phyloP scores from a whole-genome alignment of 495 filamentous ascomycete genomes.

The Letharia columbiana region DNA sequence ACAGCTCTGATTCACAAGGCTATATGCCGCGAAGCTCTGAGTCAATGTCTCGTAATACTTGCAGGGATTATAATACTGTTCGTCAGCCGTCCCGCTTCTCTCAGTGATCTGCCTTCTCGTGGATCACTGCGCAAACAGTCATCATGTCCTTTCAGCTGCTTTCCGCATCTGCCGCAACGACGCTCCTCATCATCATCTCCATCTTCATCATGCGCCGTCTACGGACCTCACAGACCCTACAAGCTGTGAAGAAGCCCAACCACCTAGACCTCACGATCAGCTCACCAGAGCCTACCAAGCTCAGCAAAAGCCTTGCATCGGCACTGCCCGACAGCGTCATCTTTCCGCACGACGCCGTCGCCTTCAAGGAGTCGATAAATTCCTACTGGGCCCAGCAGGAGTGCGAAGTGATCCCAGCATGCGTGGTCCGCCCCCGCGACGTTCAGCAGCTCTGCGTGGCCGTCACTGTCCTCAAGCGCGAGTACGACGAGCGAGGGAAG shows the following conservation, averaged over 20 bases:
- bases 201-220: slow-evolving; percentile 19
- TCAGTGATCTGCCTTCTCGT: background rate
- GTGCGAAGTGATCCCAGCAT: slow-evolving; percentile 28
- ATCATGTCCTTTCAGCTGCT: slow-evolving; percentile 15
- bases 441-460: slow-evolving; percentile 26
- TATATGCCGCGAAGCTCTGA: too few relatives aligned
- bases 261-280: slow-evolving; percentile 11
- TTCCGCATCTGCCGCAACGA: slow-evolving; percentile 10
- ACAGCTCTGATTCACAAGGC: too few relatives aligned
- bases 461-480: slow-evolving; percentile 24
- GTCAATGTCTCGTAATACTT: too few relatives aligned
- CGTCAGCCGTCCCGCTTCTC: background rate
- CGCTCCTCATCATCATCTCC: slow-evolving; percentile 10
- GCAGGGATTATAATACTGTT: too few relatives aligned
- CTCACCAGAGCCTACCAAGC: slow-evolving; percentile 14
- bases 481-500: slow-evolving; percentile 23
- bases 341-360: slow-evolving; percentile 21
- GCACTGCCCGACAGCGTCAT: slow-evolving; percentile 25
- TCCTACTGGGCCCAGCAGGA: slow-evolving; percentile 34
- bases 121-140: background rate
- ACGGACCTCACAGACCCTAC: slow-evolving; percentile 10
- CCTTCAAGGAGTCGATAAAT: slow-evolving; percentile 26
- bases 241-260: slow-evolving; percentile 6
- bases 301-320: slow-evolving; percentile 22
- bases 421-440: slow-evolving; percentile 27